phyloP scores from a whole-genome alignment of 768 basidiomycete species.

The Exsudoporus frostii region DNA sequence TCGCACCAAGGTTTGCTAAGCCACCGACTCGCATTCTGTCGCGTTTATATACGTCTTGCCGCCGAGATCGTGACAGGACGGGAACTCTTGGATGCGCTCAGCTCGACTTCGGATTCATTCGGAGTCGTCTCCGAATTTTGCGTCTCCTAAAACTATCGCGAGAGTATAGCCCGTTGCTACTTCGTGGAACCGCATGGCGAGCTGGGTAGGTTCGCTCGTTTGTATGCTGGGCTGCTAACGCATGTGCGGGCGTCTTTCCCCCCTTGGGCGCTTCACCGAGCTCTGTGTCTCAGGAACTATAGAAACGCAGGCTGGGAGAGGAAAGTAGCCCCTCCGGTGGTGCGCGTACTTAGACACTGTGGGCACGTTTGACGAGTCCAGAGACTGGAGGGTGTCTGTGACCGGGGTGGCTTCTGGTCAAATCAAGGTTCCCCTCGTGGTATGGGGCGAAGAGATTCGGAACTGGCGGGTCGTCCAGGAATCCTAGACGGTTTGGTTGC shows the following conservation, averaged over 20 bases:
- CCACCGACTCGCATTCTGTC: background rate
- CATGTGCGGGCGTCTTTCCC: background rate
- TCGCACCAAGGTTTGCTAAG: background rate
- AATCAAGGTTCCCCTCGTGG: conserved; percentile 19
- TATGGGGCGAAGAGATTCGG: conserved; percentile 10
- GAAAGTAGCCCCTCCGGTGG: conserved; percentile 8
- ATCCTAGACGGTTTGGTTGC: background rate
- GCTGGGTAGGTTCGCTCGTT: conserved; percentile 3
- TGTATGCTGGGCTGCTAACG: background rate
- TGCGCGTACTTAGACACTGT: conserved; percentile 16
- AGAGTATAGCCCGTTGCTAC: conserved; percentile 14
- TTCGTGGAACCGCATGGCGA: conserved; percentile 17
- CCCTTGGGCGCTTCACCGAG: background rate
- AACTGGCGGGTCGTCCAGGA: conserved; percentile 19
- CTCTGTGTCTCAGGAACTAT: conserved; percentile 4
- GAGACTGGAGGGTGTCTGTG: conserved; percentile 17
- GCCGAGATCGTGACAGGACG: conserved; percentile 23
- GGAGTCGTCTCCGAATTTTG: conserved; percentile 23
- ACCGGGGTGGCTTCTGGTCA: conserved; percentile 18
- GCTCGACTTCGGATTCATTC: conserved; percentile 12
- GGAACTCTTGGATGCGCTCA: conserved; percentile 17
- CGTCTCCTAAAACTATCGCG: conserved; percentile 17
- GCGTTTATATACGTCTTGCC: conserved; percentile 19
- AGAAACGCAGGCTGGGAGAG: conserved; percentile 7
- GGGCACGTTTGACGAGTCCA: conserved; percentile 21